A percentile compares a stretch with the other conserved stretches of the same genome.
Evolutionary conservation across 2,329 filamentous ascomycete genomes (phyloP).

Genomic region (Corinectria fuckeliana): DNA sequence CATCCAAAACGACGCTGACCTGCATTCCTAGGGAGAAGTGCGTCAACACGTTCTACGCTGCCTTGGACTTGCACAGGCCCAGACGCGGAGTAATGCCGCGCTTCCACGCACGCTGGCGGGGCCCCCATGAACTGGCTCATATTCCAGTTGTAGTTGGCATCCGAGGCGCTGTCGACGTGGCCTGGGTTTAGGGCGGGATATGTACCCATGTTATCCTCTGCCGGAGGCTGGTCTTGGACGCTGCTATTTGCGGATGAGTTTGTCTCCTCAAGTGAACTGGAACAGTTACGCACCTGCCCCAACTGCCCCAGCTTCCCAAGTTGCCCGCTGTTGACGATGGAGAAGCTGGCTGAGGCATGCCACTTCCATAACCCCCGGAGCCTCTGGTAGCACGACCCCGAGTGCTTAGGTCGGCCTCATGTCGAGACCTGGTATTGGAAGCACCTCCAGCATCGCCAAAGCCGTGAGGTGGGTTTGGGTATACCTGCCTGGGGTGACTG

Average conservation of each 20-base stretch:
- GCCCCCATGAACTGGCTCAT: not conserved
- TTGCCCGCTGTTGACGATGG: not conserved
- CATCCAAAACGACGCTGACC: not conserved
- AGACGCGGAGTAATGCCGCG: not conserved
- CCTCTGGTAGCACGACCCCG: not conserved
- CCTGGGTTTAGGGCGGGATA: not conserved
- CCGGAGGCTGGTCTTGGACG: not conserved
- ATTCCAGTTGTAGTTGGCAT: not conserved
- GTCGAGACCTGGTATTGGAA: too few species aligned
- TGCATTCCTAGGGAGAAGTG: not conserved
- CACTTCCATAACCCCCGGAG: not conserved
- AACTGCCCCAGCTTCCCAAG: slow-evolving; percentile 1
- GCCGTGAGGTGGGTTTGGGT: not conserved
- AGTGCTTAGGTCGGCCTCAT: not conserved
- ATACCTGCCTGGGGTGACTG: not conserved
- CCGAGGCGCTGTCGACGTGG: not conserved
- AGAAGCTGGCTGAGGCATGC: not conserved
- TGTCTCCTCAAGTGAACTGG: not conserved
- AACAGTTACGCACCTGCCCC: not conserved
- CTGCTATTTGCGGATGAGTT: slow-evolving; percentile 1
- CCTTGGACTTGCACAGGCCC: not conserved
- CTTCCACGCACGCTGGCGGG: not conserved
- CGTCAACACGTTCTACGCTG: not conserved
- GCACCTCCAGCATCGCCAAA: too few species aligned
- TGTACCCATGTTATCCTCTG: not conserved